These are phyloP conservation scores for Gossypium longicalyx DNA, from an alignment of 345 rosid species.

Conservation along the genomic window DNA sequence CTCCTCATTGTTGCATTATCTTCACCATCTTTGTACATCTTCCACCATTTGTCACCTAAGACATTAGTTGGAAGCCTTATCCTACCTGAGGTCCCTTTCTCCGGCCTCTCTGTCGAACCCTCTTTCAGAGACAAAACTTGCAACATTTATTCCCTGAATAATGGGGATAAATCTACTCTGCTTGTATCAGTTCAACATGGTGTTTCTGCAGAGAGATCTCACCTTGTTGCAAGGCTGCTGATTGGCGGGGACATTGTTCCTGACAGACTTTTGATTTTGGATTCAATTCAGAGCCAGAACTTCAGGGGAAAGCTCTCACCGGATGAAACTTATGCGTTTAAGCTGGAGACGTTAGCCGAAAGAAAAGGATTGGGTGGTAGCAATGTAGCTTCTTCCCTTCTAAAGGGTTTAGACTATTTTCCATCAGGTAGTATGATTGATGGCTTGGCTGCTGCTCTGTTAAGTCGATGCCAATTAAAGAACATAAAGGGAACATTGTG, in stretches of 20 bases:
- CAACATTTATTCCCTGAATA: conserved; percentile 59
- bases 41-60: conserved; percentile 53
- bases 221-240: conserved; percentile 63
- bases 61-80: conserved; percentile 66
- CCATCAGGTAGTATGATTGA: conserved; percentile 89
- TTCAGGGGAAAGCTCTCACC: conserved; percentile 78
- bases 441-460: conserved; percentile 78
- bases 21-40: conserved; percentile 53
- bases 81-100: conserved; percentile 68
- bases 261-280: conserved; percentile 58
- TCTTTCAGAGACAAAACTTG: conserved; percentile 73
- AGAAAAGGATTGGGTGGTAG: conserved; percentile 31
- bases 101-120: conserved; percentile 59
- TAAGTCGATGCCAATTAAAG: conserved; percentile 67
- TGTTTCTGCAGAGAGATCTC: conserved; percentile 65
- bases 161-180: conserved; percentile 33
- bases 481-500: conserved; percentile 68
- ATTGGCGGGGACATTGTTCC: conserved; percentile 64
- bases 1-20: conserved; percentile 74
- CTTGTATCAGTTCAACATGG: conserved; percentile 60
- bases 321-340: conserved; percentile 62
- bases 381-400: conserved; percentile 29
- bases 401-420: conserved; percentile 59
- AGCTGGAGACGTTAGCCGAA: conserved; percentile 75
- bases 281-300: conserved; percentile 70